Evolutionary conservation across 2,329 filamentous ascomycete species (phyloP).

Genomic region (Zymoseptoria brevis): DNA sequence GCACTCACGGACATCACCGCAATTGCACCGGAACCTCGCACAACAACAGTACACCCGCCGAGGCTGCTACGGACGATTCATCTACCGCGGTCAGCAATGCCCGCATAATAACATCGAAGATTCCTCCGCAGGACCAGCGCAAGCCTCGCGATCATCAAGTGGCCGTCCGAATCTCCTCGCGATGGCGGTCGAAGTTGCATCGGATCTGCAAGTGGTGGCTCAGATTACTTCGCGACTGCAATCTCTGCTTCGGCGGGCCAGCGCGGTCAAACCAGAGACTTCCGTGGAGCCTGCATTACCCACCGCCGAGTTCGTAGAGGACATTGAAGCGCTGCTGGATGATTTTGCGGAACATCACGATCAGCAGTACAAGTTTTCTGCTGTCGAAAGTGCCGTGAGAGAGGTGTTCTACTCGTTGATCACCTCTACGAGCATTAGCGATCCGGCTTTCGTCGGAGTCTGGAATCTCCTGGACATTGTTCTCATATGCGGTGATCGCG

Average conservation of each 20-base stretch:
- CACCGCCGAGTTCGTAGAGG: conserved; percentile 31
- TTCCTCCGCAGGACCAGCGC: not conserved
- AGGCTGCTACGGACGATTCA: not conserved
- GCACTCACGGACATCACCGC: not conserved
- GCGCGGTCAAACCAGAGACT: conserved; percentile 32
- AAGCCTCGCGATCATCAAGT: not conserved
- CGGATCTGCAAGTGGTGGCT: conserved; percentile 23
- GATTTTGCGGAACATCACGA: conserved; percentile 22
- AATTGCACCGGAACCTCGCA: too few species aligned
- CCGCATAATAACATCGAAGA: not conserved
- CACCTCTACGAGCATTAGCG: conserved; percentile 60
- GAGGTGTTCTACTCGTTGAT: conserved; percentile 59
- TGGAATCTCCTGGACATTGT: conserved; percentile 94
- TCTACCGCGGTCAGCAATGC: not conserved
- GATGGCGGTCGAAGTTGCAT: conserved; percentile 23
- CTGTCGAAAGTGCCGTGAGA: conserved; percentile 77
- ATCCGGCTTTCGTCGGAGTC: conserved; percentile 69
- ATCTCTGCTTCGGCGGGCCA: conserved; percentile 35
- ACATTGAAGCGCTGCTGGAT: conserved; percentile 21
- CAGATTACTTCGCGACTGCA: conserved; percentile 27
- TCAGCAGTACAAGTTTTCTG: conserved; percentile 40
- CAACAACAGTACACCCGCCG: too few species aligned
- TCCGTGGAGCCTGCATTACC: conserved; percentile 40
- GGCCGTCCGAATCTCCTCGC: not conserved
- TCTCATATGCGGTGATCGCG: conserved; percentile 65